Evolutionary conservation across 2,329 filamentous ascomycete species (phyloP), one percentile per base, ranked within the genome.

Genomic region (Tolypocladium ovalisporum): DNA sequence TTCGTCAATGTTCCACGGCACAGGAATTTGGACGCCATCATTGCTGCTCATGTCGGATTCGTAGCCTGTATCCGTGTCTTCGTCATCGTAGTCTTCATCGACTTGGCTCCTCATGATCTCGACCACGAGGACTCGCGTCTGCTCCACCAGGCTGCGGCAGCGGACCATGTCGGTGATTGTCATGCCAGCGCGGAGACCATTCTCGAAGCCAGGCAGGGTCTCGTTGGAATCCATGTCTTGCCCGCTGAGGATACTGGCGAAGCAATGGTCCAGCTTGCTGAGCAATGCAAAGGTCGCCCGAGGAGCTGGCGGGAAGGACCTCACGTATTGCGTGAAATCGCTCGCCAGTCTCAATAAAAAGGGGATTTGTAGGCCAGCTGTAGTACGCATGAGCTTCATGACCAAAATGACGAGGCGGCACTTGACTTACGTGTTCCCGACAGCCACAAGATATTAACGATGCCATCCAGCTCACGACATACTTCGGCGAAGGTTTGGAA

Each of bases 141-240:
- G 82, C 67, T 95, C 89, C 0, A 91, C 88, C 35, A 95, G 75
- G 66, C 89, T 89, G 67, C 89, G 87, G 62, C 92, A 87, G 44
- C 93, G 82, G 9, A 97, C 90, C 79, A 94, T 96, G 69, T 97
- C 90, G 0, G 89, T 93, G 22, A 73, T 76, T 1, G 85, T 90
- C 76, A 89, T 86, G 1, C 89, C 87, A 0, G 85, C 83, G 1
- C 77, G 72, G 6, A 78, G 74, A 1, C 81, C 81, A 8, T 75
- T 78, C 61, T 84, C 82, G 61, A 92, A 90, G 0, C 90, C 90
- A 0, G 89, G 85, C 1, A 96, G 75, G 0, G 75, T 65, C 42
- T 86, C 82, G 0, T 81, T 80, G 0, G 86, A 86, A 17, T 85
- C 81, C 4, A 85, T 72, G 65, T 96, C 85, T 58, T 80, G 73